Base-by-base conservation (phyloP, 1,284 basidiomycete genomes). In the Peniophora sp. region DNA sequence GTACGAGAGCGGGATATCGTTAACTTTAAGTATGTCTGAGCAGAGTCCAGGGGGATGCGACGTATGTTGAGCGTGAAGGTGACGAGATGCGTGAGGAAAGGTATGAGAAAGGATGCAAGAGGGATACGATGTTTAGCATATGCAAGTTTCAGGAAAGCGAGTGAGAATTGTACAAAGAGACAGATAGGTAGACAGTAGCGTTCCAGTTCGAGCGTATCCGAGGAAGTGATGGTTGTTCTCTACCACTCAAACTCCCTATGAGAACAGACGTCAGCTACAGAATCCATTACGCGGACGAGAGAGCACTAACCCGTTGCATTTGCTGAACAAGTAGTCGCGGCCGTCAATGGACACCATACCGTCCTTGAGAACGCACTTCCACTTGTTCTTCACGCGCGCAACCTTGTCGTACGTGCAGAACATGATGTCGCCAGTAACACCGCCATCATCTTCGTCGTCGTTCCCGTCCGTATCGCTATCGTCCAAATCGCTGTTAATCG, bases 341-440 rank as follows among this genome's bases (percentile, higher is more conserved):
- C 96, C 95, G 59, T 97, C 96, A 58, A 98, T 83, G 61, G 95
- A 92, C 52, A 98, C 92, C 82, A 99, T 93, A 14, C 97, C 97
- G 61, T 99, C 97, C 70, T 97, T 97, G 55, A 99, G 80, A n/a
- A 94, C 87, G 54, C 95, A 97, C 76, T 99, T 99, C 97, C 97
- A 99, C 75, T 98, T 99, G 77, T 98, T 99, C 73, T 98, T 98
- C 25, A 98, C 95, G 19, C 97, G 81, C 53, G 95, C 92, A 35
- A 97, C 94, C 84, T 99, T 99, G 68, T 99, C 97, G 65, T 98
- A 99, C 11, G 97, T 94, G 65, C 96, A 98, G 61, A 98, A 96
- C 35, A 99, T 92, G 52, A 98, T 94, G 65, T 99, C 95, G 1
- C 83, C 82, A 51, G 89, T 86, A 14, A 79, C 84, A 57, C 76